Percentiles rank a stretch among this genome's conserved stretches.
Conservation (phyloP, 2,329 filamentous ascomycete species). For the Fonsecaea pedrosoi region DNA sequence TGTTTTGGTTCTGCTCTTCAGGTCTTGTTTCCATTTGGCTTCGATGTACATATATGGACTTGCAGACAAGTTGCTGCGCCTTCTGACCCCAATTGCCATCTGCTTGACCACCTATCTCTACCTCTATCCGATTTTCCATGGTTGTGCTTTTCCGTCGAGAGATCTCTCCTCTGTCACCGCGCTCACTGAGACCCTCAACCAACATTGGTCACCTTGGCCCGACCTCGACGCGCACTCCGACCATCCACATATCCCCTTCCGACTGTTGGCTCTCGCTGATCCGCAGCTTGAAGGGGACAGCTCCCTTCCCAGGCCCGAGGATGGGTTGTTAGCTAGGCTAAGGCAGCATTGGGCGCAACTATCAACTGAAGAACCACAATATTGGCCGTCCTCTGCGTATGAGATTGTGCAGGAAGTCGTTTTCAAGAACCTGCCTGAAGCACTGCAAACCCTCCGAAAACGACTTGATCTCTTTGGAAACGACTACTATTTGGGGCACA, state of each 20-base stretch:
- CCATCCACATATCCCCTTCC: constrained; percentile 69
- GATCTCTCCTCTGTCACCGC: constrained; percentile 40
- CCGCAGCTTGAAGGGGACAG: constrained; percentile 93
- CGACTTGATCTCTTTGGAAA: constrained; percentile 88
- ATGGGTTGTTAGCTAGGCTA: constrained; percentile 53
- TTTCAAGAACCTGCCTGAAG: constrained; percentile 71
- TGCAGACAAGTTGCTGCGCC: constrained; percentile 48
- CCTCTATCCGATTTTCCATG: constrained; percentile 79
- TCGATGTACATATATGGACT: constrained; percentile 32
- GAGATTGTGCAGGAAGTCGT: constrained; percentile 49
- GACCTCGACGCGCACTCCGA: background rate
- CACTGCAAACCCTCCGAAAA: constrained; percentile 74
- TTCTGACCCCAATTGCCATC: constrained; percentile 70
- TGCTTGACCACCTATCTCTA: constrained; percentile 80
- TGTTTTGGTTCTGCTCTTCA: constrained; percentile 43
- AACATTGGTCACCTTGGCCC: constrained; percentile 43
- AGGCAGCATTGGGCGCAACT: constrained; percentile 45
- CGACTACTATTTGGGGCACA: constrained; percentile 91
- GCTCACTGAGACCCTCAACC: constrained; percentile 47
- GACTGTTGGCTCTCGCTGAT: constrained; percentile 86
- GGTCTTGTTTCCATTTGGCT: constrained; percentile 21
- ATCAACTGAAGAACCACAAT: background rate
- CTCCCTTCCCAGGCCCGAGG: constrained; percentile 68
- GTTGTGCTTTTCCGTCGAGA: constrained; percentile 77
- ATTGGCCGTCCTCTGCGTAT: constrained; percentile 1